phyloP scores from a whole-genome alignment of 2,329 filamentous ascomycete species.

The Macroventuria anomochaeta region DNA sequence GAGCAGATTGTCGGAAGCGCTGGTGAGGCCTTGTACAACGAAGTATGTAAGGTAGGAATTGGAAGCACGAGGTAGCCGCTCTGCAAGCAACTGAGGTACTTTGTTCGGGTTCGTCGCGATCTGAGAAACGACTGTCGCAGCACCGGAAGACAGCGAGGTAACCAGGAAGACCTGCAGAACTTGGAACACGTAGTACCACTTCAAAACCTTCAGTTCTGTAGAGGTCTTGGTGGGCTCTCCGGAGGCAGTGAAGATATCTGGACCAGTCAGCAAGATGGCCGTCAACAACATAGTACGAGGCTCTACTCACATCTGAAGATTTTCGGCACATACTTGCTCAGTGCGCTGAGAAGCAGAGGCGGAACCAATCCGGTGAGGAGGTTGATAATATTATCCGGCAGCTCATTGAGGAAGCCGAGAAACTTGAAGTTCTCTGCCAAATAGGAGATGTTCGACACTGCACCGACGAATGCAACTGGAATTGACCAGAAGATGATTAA shows the following conservation, averaged over 20 bases:
- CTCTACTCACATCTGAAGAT: conserved; percentile 73
- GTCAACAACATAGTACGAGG: background rate
- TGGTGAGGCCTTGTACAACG: conserved; percentile 84
- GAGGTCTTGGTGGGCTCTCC: conserved; percentile 81
- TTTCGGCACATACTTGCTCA: conserved; percentile 87
- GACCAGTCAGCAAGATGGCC: conserved; percentile 10
- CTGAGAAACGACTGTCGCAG: conserved; percentile 69
- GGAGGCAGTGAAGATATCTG: conserved; percentile 77
- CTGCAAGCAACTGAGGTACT: conserved; percentile 70
- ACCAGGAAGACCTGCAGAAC: conserved; percentile 92
- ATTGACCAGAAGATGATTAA: conserved; percentile 88
- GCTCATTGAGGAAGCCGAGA: conserved; percentile 73
- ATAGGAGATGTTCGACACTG: conserved; percentile 82
- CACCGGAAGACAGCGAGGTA: conserved; percentile 80
- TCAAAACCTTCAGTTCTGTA: conserved; percentile 88
- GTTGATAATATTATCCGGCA: conserved; percentile 76
- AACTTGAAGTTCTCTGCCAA: conserved; percentile 69
- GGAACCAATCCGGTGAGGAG: conserved; percentile 86
- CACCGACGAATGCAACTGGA: conserved; percentile 78
- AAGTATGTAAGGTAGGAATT: conserved; percentile 98
- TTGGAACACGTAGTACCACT: conserved; percentile 89
- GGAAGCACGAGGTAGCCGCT: conserved; percentile 79
- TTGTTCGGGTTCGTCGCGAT: conserved; percentile 68
- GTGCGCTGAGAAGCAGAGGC: conserved; percentile 75
- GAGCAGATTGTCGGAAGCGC: conserved; percentile 75